phyloP scores from a whole-genome alignment of 2,329 filamentous ascomycete species.

The Fusarium virguliforme region DNA sequence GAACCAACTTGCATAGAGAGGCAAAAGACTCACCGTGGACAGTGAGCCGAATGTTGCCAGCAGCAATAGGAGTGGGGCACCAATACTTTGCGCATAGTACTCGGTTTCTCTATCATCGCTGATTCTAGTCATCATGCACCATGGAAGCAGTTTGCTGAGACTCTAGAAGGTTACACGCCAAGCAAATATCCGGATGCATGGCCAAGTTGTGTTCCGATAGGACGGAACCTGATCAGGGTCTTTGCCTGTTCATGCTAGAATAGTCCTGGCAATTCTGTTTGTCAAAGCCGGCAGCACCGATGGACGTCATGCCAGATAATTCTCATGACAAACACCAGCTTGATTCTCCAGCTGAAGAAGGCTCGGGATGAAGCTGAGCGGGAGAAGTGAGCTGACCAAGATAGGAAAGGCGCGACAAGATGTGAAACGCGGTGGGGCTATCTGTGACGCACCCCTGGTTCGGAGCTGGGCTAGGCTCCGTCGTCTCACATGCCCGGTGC shows the following conservation, averaged over 20 bases:
- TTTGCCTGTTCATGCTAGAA: background rate
- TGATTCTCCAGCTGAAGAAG: slow-evolving; percentile 22
- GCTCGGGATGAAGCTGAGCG: slow-evolving; percentile 11
- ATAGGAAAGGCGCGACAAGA: slow-evolving; percentile 40
- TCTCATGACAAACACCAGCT: background rate
- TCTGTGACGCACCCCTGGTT: slow-evolving; percentile 29
- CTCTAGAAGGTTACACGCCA: slow-evolving; percentile 18
- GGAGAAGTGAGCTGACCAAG: slow-evolving; percentile 1
- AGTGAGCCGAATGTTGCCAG: background rate
- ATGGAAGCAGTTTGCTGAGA: background rate
- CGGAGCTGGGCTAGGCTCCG: slow-evolving; percentile 26
- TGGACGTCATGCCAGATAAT: background rate
- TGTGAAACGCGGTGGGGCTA: slow-evolving; percentile 48
- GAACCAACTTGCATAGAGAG: background rate
- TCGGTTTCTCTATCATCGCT: background rate
- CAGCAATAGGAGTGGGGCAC: background rate
- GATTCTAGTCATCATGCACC: background rate
- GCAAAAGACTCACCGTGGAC: background rate
- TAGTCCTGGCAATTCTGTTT: background rate
- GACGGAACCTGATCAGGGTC: slow-evolving; percentile 8
- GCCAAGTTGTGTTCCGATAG: slow-evolving; percentile 9
- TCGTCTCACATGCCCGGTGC: slow-evolving; percentile 22
- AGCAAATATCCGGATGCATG: background rate
- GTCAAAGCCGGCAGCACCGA: background rate
- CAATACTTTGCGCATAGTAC: background rate